A percentile compares a stretch with the other conserved stretches of the same genome.
Conservation (phyloP, 2,329 filamentous ascomycete species). For the Verticillium tricorpus region DNA sequence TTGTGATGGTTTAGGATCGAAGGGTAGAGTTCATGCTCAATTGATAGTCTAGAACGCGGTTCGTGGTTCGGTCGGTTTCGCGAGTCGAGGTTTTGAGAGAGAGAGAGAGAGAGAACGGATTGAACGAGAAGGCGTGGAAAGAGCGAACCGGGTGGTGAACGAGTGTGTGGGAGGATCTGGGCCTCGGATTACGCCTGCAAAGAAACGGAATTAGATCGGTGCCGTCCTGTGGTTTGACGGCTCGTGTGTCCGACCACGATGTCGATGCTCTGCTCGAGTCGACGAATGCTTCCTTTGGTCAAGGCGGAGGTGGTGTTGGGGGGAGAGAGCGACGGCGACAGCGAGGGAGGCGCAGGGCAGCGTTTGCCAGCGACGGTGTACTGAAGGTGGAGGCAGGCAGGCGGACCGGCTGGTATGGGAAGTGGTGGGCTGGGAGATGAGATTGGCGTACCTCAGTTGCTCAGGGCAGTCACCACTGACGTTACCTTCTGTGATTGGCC, state of each 20-base stretch:
- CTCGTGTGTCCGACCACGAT: not conserved
- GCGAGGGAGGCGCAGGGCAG: not conserved
- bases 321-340: not conserved
- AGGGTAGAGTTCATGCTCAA: not conserved
- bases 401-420: not conserved
- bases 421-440: slow-evolving; percentile 4
- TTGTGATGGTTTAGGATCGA: not conserved
- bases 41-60: not conserved
- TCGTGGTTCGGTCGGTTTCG: not conserved
- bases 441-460: not conserved
- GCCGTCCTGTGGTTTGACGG: not conserved
- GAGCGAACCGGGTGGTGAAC: not conserved
- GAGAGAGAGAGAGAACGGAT: not conserved
- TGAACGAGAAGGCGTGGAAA: not conserved
- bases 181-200: not conserved
- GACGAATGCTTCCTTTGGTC: not conserved
- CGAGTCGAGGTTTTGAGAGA: not conserved
- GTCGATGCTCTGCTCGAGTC: not conserved
- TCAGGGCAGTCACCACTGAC: not conserved
- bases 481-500: slow-evolving; percentile 2
- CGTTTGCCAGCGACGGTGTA: not conserved
- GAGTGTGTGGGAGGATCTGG: not conserved
- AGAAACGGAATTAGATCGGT: not conserved
- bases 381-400: not conserved
- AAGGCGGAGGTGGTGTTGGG: not conserved